Conservation (phyloP, 192 early-diverging fungal species). For the Lunasporangiospora selenospora region DNA sequence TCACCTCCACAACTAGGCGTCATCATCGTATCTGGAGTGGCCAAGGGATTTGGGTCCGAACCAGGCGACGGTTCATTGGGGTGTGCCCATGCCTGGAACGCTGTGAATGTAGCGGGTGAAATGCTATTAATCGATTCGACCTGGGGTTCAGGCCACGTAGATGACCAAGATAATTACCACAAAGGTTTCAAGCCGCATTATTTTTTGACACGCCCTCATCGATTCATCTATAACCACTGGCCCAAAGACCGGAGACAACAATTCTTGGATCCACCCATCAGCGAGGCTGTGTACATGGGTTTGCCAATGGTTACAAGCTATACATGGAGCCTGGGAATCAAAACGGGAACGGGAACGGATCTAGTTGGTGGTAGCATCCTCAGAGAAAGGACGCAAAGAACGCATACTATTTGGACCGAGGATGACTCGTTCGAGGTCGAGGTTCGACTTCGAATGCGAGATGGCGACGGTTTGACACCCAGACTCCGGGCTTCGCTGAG, state of each 20-base stretch:
- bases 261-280: slow-evolving; percentile 50
- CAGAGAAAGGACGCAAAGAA: no score
- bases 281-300: slow-evolving; percentile 7
- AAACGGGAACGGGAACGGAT: no score
- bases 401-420: slow-evolving; percentile 10
- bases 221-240: slow-evolving; percentile 59
- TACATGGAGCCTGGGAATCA: slow-evolving; percentile 15
- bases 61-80: slow-evolving; percentile 24
- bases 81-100: slow-evolving; percentile 60
- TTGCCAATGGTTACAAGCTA: not conserved
- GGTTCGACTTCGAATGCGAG: slow-evolving; percentile 3
- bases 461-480: not conserved
- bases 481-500: no score
- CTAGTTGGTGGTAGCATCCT: no score
- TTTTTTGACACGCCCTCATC: slow-evolving; percentile 52
- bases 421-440: slow-evolving; percentile 32
- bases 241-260: slow-evolving; percentile 52
- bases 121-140: slow-evolving; percentile 61
- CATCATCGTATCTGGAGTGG: slow-evolving; percentile 47
- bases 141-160: slow-evolving; percentile 54
- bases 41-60: slow-evolving; percentile 49
- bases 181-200: slow-evolving; percentile 51
- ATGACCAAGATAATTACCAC: slow-evolving; percentile 11
- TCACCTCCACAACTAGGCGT: slow-evolving; percentile 39
- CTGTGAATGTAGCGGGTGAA: slow-evolving; percentile 53